A percentile compares a stretch with the other conserved stretches of the same genome.
phyloP scores from a whole-genome alignment of 768 basidiomycete genomes.

The Coprinopsis sp. region DNA sequence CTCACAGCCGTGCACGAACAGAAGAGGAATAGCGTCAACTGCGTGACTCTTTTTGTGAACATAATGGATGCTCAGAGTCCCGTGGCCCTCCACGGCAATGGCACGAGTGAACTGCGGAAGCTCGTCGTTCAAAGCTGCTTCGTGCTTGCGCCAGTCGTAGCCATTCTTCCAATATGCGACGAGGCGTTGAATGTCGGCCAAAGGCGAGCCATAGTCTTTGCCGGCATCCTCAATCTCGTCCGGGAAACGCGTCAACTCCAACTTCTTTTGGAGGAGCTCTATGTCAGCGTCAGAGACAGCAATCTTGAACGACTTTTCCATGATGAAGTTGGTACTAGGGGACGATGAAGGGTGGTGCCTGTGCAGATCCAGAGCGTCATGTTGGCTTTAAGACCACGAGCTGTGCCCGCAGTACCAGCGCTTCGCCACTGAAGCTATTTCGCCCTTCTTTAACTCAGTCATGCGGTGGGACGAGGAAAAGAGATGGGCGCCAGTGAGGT shows the following conservation, averaged over 20 bases:
- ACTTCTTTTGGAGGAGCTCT: conserved; percentile 31
- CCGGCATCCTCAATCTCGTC: conserved; percentile 36
- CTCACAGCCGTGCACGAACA: conserved; percentile 49
- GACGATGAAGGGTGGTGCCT: not conserved
- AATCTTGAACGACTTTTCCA: conserved; percentile 36
- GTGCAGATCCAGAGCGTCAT: too few species aligned
- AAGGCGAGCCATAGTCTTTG: conserved; percentile 42
- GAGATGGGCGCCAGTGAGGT: too few species aligned
- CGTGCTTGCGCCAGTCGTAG: conserved; percentile 51
- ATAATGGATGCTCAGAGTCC: conserved; percentile 45
- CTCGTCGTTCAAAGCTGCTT: conserved; percentile 43
- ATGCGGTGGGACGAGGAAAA: too few species aligned
- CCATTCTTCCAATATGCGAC: conserved; percentile 41
- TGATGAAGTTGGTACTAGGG: conserved; percentile 3
- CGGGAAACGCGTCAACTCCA: conserved; percentile 35
- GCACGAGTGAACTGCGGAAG: conserved; percentile 55
- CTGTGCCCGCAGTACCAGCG: too few species aligned
- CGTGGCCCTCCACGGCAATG: conserved; percentile 43
- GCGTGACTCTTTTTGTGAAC: conserved; percentile 46
- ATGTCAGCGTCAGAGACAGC: conserved; percentile 33
- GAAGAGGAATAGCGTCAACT: conserved; percentile 37
- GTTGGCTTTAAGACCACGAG: too few species aligned
- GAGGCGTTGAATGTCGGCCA: conserved; percentile 42
- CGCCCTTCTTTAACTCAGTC: too few species aligned
- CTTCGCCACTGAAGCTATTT: too few species aligned